phyloP scores from a whole-genome alignment of 169 alveolate species.

The Eimeria tenella region DNA sequence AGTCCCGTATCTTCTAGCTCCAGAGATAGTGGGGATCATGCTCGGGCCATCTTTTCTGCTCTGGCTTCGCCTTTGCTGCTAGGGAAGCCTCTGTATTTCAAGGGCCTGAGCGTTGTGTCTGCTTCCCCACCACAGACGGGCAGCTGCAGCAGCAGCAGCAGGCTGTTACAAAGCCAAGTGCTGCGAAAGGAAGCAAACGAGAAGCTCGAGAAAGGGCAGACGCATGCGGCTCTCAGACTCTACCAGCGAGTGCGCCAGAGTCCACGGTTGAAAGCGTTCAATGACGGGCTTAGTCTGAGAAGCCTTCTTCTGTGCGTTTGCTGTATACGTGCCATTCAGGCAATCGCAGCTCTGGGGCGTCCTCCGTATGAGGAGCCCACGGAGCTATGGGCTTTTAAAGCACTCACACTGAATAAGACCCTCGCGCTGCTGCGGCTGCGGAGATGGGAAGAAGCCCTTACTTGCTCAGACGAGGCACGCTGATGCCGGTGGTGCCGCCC shows the following conservation, averaged over 20 bases:
- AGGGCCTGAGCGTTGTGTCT: background rate
- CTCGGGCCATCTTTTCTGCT: background rate
- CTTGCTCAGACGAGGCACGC: slow-evolving; percentile 11
- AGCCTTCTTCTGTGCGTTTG: background rate
- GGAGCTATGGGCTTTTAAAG: background rate
- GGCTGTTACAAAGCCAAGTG: background rate
- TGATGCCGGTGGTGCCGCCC: background rate
- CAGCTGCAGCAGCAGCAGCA: slow-evolving; percentile 34
- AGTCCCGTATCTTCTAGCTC: background rate
- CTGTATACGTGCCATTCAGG: background rate
- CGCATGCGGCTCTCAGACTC: slow-evolving; percentile 20
- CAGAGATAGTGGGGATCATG: background rate
- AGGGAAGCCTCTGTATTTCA: slow-evolving; percentile 13
- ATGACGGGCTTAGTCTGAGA: background rate
- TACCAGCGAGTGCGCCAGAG: slow-evolving; percentile 18
- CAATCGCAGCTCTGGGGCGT: background rate
- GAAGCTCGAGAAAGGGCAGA: background rate
- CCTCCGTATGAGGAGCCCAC: slow-evolving; percentile 22
- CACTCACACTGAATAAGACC: background rate
- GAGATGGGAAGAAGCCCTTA: slow-evolving; percentile 18
- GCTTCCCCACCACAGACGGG: background rate
- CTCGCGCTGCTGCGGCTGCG: slow-evolving; percentile 9
- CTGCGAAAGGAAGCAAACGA: slow-evolving; percentile 20
- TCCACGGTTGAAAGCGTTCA: background rate
- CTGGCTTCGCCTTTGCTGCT: background rate